Conservation (phyloP, 768 basidiomycete genomes). For the Leucocoprinus sp. region DNA sequence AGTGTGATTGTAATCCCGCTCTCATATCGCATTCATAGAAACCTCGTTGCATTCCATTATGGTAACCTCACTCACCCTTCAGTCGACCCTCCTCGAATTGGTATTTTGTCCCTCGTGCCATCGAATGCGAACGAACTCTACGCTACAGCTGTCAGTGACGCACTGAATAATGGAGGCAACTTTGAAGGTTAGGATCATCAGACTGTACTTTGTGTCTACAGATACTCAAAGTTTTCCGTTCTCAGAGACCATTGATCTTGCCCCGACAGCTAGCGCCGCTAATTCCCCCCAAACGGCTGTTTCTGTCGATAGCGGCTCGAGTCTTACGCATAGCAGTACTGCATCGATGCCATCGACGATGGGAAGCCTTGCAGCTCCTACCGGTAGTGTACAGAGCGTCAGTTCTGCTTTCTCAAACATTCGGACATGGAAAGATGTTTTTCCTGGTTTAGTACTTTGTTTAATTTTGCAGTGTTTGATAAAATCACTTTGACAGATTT, state of each 20-base stretch:
- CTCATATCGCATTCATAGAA: slow-evolving; percentile 26
- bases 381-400: not conserved
- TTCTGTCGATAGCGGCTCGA: slow-evolving; percentile 2
- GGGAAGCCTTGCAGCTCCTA: not conserved
- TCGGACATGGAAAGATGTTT: not conserved
- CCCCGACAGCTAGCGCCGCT: slow-evolving; percentile 28
- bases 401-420: not conserved
- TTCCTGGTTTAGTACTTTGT: not conserved
- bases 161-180: slow-evolving; percentile 27
- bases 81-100: slow-evolving; percentile 59
- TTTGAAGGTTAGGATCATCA: slow-evolving; percentile 26
- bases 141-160: slow-evolving; percentile 27
- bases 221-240: not conserved
- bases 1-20: not conserved
- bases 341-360: not conserved
- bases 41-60: slow-evolving; percentile 59
- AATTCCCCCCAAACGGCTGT: slow-evolving; percentile 11
- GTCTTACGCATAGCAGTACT: not conserved
- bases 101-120: slow-evolving; percentile 57
- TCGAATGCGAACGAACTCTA: slow-evolving; percentile 35
- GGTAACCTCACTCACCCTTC: slow-evolving; percentile 65
- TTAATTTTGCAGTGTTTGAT: too few relatives aligned
- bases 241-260: slow-evolving; percentile 25
- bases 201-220: not conserved
- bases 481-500: too few relatives aligned